A percentile compares a stretch with the other conserved stretches of the same genome.
phyloP scores from a whole-genome alignment of 2,329 filamentous ascomycete genomes.

The Waltergamsia citrina region DNA sequence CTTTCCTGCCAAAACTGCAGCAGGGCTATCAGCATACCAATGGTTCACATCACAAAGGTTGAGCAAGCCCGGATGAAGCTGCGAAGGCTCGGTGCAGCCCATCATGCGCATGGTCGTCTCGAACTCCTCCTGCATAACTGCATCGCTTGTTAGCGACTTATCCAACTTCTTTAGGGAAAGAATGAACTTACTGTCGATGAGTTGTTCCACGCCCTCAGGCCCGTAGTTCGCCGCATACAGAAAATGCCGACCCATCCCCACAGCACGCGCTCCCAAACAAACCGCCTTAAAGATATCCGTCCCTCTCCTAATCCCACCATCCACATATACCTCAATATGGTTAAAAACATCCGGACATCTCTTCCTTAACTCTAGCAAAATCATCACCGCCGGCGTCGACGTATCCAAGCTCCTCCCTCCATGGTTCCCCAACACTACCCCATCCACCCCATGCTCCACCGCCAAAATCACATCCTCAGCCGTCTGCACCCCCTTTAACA shows the following conservation, averaged over 20 bases:
- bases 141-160: neutral
- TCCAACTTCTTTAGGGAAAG: neutral
- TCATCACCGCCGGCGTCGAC: conserved; percentile 35
- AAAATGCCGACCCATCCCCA: conserved; percentile 42
- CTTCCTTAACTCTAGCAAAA: conserved; percentile 40
- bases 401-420: conserved; percentile 47
- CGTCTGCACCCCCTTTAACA: conserved; percentile 47
- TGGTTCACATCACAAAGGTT: too few relatives aligned
- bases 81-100: conserved; percentile 16
- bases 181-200: conserved; percentile 40
- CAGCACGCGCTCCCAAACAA: conserved; percentile 41
- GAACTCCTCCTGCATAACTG: conserved; percentile 19
- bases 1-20: too few relatives aligned
- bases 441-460: conserved; percentile 37
- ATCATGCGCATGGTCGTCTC: conserved; percentile 18
- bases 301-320: conserved; percentile 42
- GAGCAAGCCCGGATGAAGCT: conserved; percentile 15
- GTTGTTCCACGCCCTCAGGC: conserved; percentile 42
- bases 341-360: conserved; percentile 37
- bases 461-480: conserved; percentile 44
- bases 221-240: conserved; percentile 44
- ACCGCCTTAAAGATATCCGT: conserved; percentile 45
- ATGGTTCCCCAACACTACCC: conserved; percentile 48
- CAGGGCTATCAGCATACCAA: too few relatives aligned
- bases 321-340: conserved; percentile 40